These are phyloP conservation scores for Alternaria metachromatica DNA, from an alignment of 2,329 filamentous ascomycete species.

Conservation along the genomic window DNA sequence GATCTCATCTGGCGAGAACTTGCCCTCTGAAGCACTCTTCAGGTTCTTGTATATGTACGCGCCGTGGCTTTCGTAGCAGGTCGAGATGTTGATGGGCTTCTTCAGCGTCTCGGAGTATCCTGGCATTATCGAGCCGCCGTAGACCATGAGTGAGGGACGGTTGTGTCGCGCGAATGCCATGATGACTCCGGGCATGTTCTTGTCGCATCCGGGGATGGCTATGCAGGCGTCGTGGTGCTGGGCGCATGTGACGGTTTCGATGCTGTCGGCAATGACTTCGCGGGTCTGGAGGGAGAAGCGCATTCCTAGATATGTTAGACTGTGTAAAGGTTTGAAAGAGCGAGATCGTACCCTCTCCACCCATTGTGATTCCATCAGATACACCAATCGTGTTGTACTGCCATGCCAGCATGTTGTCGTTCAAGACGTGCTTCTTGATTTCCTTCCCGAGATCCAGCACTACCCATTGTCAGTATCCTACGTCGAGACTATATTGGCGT, in stretches of 20 bases:
- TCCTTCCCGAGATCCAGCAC: conserved; percentile 87
- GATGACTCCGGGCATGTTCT: conserved; percentile 94
- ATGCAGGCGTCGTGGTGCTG: conserved; percentile 95
- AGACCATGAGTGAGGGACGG: conserved; percentile 92
- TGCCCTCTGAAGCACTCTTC: conserved; percentile 70
- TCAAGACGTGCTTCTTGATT: conserved; percentile 80
- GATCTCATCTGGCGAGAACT: conserved; percentile 76
- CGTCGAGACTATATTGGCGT: conserved; percentile 17
- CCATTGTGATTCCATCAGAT: conserved; percentile 94
- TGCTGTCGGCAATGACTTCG: conserved; percentile 92
- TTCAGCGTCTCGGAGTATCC: conserved; percentile 81
- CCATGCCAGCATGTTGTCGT: conserved; percentile 89
- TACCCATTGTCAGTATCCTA: conserved; percentile 41
- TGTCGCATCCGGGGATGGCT: conserved; percentile 91
- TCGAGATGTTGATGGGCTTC: conserved; percentile 84
- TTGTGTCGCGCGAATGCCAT: conserved; percentile 94
- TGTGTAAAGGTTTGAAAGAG: not conserved
- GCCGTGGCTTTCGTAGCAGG: conserved; percentile 86
- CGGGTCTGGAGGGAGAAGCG: conserved; percentile 88
- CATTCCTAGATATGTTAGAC: conserved; percentile 71
- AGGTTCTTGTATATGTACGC: conserved; percentile 81
- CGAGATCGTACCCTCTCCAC: conserved; percentile 71
- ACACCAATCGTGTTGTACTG: conserved; percentile 93
- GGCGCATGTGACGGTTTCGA: conserved; percentile 90
- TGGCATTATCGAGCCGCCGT: conserved; percentile 87